phyloP scores from a whole-genome alignment of 164 flowering plant species.

The Dillenia turbinata region DNA sequence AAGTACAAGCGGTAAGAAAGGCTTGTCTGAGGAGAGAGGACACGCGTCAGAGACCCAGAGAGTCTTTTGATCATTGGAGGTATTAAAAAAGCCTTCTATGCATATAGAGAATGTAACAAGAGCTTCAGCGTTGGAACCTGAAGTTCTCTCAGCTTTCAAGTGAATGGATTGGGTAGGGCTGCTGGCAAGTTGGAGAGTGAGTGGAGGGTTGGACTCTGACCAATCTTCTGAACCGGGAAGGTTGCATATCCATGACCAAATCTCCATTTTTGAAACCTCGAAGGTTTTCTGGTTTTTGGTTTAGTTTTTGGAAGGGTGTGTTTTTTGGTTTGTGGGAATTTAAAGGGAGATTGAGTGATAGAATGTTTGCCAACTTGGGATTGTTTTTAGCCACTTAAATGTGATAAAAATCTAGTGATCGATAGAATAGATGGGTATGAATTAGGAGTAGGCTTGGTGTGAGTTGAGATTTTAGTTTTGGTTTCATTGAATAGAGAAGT shows the following conservation, averaged over 20 bases:
- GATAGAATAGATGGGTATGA: slow-evolving; percentile 27
- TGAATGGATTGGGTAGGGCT: slow-evolving; percentile 38
- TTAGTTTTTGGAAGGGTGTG: not conserved
- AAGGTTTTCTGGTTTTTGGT: not conserved
- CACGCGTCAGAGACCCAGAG: slow-evolving; percentile 82
- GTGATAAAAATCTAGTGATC: not conserved
- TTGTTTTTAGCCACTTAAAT: slow-evolving; percentile 23
- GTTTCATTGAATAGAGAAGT: no score
- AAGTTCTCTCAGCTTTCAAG: slow-evolving; percentile 54
- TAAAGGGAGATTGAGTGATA: slow-evolving; percentile 48
- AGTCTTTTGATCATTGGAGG: slow-evolving; percentile 17
- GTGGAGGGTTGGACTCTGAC: slow-evolving; percentile 39
- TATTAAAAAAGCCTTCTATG: slow-evolving; percentile 33
- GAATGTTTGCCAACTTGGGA: slow-evolving; percentile 35
- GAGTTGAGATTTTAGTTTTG: no score
- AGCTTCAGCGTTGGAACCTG: slow-evolving; percentile 35
- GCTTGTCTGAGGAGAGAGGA: slow-evolving; percentile 44
- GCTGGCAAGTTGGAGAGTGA: slow-evolving; percentile 34
- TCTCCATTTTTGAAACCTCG: slow-evolving; percentile 33
- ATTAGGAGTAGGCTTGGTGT: not conserved
- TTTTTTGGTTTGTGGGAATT: slow-evolving; percentile 7
- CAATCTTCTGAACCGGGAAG: slow-evolving; percentile 49
- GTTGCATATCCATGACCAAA: slow-evolving; percentile 86
- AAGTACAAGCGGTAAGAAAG: slow-evolving; percentile 64
- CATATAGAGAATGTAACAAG: slow-evolving; percentile 48